Percentiles rank a stretch among this genome's conserved stretches.
These are phyloP conservation scores for Antrodiella citrinella DNA, from an alignment of 768 basidiomycete species.

Conservation along the genomic window DNA sequence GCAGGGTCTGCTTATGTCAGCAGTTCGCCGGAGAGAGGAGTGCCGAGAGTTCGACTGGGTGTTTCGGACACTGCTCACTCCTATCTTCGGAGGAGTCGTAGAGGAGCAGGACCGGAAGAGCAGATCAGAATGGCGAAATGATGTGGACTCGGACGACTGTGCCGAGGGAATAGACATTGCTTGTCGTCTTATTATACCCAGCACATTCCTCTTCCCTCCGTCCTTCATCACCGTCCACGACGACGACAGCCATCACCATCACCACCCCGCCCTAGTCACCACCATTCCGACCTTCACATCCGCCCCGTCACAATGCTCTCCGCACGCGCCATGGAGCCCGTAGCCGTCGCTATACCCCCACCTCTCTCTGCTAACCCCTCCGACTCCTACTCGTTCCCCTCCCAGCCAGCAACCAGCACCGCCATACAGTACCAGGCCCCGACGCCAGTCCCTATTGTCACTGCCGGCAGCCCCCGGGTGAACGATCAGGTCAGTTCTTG, in stretches of 20 bases:
- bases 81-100: not conserved
- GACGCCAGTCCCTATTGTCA: not conserved
- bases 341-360: conserved; percentile 15
- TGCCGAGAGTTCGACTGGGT: no score
- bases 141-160: not conserved
- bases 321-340: conserved; percentile 28
- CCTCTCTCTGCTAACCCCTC: conserved; percentile 13
- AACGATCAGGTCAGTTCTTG: not conserved
- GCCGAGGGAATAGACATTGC: not conserved
- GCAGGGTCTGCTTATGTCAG: not conserved
- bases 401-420: not conserved
- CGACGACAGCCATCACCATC: conserved; percentile 1
- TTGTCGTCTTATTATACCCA: not conserved
- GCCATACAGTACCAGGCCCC: not conserved
- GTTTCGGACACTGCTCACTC: no score
- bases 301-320: conserved; percentile 25
- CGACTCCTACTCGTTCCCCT: conserved; percentile 1
- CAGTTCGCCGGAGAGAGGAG: not conserved
- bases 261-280: not conserved
- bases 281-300: not conserved
- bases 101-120: not conserved
- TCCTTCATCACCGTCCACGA: not conserved
- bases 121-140: not conserved
- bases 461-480: not conserved
- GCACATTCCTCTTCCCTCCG: conserved; percentile 8